phyloP scores from a whole-genome alignment of 345 rosid species.

The Eucalyptus grandis region DNA sequence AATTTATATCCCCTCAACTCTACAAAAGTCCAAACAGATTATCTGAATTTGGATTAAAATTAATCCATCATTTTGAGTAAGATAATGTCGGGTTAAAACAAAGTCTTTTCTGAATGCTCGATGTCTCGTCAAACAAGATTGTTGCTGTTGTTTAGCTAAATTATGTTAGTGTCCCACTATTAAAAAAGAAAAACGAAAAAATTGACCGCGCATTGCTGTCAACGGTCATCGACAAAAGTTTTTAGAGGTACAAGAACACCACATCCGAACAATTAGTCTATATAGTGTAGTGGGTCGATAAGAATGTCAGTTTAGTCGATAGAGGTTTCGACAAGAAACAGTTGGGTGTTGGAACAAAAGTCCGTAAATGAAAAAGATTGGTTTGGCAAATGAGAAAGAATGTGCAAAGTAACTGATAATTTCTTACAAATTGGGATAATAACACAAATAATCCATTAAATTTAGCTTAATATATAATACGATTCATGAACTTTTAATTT shows the following conservation, averaged over 20 bases:
- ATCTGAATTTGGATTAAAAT: neutral
- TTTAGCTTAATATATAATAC: no score
- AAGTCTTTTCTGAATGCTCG: neutral
- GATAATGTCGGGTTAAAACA: neutral
- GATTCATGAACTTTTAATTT: no score
- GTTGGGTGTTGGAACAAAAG: neutral
- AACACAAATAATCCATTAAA: no score
- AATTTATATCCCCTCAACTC: neutral
- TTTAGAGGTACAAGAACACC: no score
- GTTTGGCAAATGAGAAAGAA: neutral
- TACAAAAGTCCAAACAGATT: neutral
- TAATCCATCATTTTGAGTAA: neutral
- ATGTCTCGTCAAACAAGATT: neutral
- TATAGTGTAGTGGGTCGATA: no score
- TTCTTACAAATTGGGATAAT: no score
- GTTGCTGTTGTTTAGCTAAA: neutral
- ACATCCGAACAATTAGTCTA: no score
- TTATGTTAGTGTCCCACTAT: neutral
- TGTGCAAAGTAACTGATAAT: accelerated
- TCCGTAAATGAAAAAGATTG: neutral
- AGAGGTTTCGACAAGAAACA: neutral
- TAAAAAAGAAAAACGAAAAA: no score
- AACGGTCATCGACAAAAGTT: neutral
- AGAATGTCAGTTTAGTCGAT: neutral
- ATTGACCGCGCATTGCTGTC: neutral